Conservation (phyloP, 2,329 filamentous ascomycete species). For the Allantophomopsis lycopodina region DNA sequence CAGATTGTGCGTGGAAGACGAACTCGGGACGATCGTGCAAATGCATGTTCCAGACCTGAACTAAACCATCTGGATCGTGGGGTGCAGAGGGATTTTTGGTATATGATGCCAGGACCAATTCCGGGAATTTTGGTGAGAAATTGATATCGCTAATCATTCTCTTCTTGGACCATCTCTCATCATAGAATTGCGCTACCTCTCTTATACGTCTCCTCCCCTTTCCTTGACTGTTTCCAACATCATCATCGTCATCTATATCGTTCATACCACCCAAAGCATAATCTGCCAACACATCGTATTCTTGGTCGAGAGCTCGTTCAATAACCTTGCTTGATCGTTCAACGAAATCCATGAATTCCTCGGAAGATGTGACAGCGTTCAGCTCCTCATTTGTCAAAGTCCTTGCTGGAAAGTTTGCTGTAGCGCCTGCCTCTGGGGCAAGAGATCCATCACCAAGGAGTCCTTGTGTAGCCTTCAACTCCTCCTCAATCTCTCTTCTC, state of each 20-base stretch:
- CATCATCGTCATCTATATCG: slow-evolving; percentile 67
- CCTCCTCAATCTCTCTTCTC: slow-evolving; percentile 82
- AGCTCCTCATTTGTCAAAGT: slow-evolving; percentile 75
- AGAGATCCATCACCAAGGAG: slow-evolving; percentile 36
- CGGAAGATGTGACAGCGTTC: slow-evolving; percentile 77
- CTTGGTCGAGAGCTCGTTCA: slow-evolving; percentile 84
- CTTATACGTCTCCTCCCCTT: slow-evolving; percentile 65
- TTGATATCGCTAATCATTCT: slow-evolving; percentile 92
- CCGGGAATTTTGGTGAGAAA: slow-evolving; percentile 91
- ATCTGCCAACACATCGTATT: slow-evolving; percentile 92
- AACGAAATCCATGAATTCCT: slow-evolving; percentile 90
- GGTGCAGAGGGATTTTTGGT: slow-evolving; percentile 95
- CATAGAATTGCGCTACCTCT: slow-evolving; percentile 86
- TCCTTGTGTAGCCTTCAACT: slow-evolving; percentile 61
- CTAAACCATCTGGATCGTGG: slow-evolving; percentile 82
- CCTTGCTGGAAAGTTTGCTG: slow-evolving; percentile 60
- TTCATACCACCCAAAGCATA: slow-evolving; percentile 70
- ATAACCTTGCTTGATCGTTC: slow-evolving; percentile 95
- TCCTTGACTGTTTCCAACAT: slow-evolving; percentile 53
- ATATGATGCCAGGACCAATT: slow-evolving; percentile 86
- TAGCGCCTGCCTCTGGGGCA: slow-evolving; percentile 26
- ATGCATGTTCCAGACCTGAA: slow-evolving; percentile 95
- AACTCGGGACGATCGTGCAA: slow-evolving; percentile 92
- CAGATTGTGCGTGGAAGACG: slow-evolving; percentile 89
- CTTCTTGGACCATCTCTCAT: slow-evolving; percentile 93